Conservation (phyloP, 176 grass and related monocot genomes). For the Phoenix dactylifera region DNA sequence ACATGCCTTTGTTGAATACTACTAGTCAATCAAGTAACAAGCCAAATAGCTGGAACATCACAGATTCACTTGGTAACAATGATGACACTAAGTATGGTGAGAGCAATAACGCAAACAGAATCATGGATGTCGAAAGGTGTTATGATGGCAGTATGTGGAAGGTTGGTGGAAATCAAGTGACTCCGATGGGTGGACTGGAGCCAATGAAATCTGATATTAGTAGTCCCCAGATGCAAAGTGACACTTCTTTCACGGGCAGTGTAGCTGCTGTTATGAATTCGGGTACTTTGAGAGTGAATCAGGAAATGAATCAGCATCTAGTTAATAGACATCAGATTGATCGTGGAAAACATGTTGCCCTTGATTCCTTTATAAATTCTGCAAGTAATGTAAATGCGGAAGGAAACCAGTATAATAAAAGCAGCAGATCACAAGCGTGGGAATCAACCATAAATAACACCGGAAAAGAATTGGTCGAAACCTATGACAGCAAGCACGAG, state of each 20-base stretch:
- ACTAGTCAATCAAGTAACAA: conserved; percentile 46
- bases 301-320: conserved; percentile 23
- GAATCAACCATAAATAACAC: conserved; percentile 48
- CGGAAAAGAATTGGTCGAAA: conserved; percentile 29
- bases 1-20: conserved; percentile 29
- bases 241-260: conserved; percentile 31
- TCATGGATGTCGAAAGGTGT: background rate
- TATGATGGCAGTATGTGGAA: conserved; percentile 43
- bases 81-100: conserved; percentile 35
- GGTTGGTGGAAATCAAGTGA: conserved; percentile 33
- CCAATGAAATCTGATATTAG: conserved; percentile 42
- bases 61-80: conserved; percentile 21
- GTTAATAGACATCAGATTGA: conserved; percentile 3
- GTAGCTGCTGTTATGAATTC: conserved; percentile 28
- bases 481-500: conserved; percentile 40
- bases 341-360: background rate
- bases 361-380: background rate
- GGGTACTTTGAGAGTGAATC: conserved; percentile 26
- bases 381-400: conserved; percentile 1
- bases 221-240: conserved; percentile 26
- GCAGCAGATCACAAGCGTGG: conserved; percentile 32
- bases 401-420: conserved; percentile 12
- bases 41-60: conserved; percentile 64
- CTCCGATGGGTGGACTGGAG: conserved; percentile 35
- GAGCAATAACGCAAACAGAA: conserved; percentile 10